Conservation (phyloP, 768 basidiomycete species). For the Boletus patriciae region DNA sequence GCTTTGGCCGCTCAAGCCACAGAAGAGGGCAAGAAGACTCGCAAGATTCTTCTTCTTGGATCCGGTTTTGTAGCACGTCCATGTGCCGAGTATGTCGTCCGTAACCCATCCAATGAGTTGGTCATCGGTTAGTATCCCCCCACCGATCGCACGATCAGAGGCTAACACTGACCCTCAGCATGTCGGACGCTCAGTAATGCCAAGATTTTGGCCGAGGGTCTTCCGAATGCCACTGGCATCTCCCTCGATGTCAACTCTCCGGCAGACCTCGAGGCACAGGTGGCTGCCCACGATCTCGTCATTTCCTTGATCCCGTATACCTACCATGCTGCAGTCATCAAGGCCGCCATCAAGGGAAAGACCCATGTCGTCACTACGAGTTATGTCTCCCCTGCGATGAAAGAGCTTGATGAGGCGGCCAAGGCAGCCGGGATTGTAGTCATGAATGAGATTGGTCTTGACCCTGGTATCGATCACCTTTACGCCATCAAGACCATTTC, state of each 20-base stretch:
- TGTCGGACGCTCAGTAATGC: slow-evolving; percentile 86
- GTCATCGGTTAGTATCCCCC: slow-evolving; percentile 66
- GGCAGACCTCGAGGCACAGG: slow-evolving; percentile 70
- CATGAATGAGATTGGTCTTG: slow-evolving; percentile 97
- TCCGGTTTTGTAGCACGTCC: slow-evolving; percentile 95
- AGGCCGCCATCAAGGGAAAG: slow-evolving; percentile 78
- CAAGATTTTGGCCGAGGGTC: slow-evolving; percentile 60
- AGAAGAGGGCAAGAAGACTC: slow-evolving; percentile 51
- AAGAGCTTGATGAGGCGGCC: slow-evolving; percentile 74
- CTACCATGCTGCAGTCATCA: slow-evolving; percentile 85
- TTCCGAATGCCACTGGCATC: slow-evolving; percentile 70
- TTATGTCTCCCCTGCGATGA: slow-evolving; percentile 91
- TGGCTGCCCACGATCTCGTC: slow-evolving; percentile 88
- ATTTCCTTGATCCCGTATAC: slow-evolving; percentile 97
- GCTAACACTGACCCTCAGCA: slow-evolving; percentile 43
- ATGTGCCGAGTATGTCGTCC: slow-evolving; percentile 91
- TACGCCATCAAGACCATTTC: slow-evolving; percentile 93
- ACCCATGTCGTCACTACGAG: slow-evolving; percentile 95
- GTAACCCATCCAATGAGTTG: slow-evolving; percentile 76
- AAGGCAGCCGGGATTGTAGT: slow-evolving; percentile 90
- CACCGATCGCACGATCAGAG: neutral
- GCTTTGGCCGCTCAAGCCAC: slow-evolving; percentile 44
- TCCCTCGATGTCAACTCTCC: slow-evolving; percentile 79
- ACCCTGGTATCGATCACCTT: slow-evolving; percentile 92
- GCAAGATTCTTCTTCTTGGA: slow-evolving; percentile 82